Evolutionary conservation across 2,329 filamentous ascomycete species (phyloP).

Genomic region (Penicillium sclerotiorum): DNA sequence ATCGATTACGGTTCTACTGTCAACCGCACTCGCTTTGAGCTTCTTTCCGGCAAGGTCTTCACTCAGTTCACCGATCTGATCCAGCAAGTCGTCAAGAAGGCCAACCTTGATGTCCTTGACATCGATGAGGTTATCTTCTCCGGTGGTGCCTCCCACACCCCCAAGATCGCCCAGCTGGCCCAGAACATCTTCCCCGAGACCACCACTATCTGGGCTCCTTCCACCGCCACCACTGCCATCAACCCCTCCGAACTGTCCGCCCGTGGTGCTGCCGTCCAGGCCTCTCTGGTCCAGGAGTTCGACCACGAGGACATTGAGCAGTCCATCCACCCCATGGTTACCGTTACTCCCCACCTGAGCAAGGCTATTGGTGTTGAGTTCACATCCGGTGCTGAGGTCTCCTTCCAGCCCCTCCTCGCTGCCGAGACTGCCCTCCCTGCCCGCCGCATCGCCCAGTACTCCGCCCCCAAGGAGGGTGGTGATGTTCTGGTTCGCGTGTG

Average conservation of each 20-base stretch:
- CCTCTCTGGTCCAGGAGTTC: slow-evolving; percentile 91
- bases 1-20: slow-evolving; percentile 89
- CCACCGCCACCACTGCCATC: slow-evolving; percentile 74
- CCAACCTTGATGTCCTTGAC: slow-evolving; percentile 86
- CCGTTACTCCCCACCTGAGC: slow-evolving; percentile 85
- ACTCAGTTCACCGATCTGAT: slow-evolving; percentile 85
- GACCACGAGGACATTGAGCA: slow-evolving; percentile 92
- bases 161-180: slow-evolving; percentile 84
- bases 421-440: slow-evolving; percentile 89
- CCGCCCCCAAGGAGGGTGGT: slow-evolving; percentile 76
- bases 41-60: slow-evolving; percentile 82
- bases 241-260: slow-evolving; percentile 91
- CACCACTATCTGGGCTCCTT: slow-evolving; percentile 78
- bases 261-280: slow-evolving; percentile 92
- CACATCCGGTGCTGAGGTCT: slow-evolving; percentile 61
- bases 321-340: slow-evolving; percentile 92
- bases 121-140: slow-evolving; percentile 93
- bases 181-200: slow-evolving; percentile 76
- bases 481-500: slow-evolving; percentile 86
- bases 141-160: slow-evolving; percentile 89
- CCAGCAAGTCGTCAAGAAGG: slow-evolving; percentile 83
- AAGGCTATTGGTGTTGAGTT: slow-evolving; percentile 86
- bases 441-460: slow-evolving; percentile 78
- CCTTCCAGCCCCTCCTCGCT: slow-evolving; percentile 79
- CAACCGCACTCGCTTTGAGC: slow-evolving; percentile 92